Conservation (phyloP, 345 rosid species). For the Turnera subulata region DNA sequence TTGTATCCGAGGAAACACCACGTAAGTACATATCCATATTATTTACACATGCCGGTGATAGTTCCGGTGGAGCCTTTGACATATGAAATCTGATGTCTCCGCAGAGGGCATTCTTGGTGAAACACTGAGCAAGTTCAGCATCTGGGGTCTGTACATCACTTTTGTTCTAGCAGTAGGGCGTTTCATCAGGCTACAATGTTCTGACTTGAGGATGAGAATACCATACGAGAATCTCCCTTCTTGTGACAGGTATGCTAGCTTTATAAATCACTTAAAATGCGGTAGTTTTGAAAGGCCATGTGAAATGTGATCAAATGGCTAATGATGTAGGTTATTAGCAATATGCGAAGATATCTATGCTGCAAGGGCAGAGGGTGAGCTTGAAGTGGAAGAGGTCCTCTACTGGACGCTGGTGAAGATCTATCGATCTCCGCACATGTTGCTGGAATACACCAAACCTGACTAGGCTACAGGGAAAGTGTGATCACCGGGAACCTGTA, state of each 20-base stretch:
- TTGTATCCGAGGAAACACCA: conserved; percentile 47
- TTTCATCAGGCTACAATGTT: conserved; percentile 40
- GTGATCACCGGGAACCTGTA: not conserved
- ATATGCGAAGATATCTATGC: conserved; percentile 48
- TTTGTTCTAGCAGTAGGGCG: conserved; percentile 53
- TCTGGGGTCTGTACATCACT: conserved; percentile 49
- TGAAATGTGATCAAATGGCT: not conserved
- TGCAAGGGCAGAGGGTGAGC: conserved; percentile 51
- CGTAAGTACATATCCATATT: conserved; percentile 22
- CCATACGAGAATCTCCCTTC: conserved; percentile 51
- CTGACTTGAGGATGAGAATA: conserved; percentile 48
- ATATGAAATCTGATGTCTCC: conserved; percentile 4
- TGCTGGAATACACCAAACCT: conserved; percentile 43
- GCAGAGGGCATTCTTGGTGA: conserved; percentile 54
- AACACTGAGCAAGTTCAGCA: conserved; percentile 52
- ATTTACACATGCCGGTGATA: too few species aligned
- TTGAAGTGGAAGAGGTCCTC: conserved; percentile 45
- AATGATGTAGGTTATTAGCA: conserved; percentile 37
- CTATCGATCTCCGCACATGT: conserved; percentile 44
- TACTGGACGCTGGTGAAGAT: conserved; percentile 46
- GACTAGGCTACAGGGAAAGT: not conserved
- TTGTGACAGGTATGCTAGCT: conserved; percentile 36
- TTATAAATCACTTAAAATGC: not conserved
- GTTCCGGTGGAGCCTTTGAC: not conserved
- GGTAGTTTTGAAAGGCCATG: not conserved